Evolutionary conservation across 1,139 yeast genomes (phyloP).

Genomic region (Yamadazyma friedrichii): DNA sequence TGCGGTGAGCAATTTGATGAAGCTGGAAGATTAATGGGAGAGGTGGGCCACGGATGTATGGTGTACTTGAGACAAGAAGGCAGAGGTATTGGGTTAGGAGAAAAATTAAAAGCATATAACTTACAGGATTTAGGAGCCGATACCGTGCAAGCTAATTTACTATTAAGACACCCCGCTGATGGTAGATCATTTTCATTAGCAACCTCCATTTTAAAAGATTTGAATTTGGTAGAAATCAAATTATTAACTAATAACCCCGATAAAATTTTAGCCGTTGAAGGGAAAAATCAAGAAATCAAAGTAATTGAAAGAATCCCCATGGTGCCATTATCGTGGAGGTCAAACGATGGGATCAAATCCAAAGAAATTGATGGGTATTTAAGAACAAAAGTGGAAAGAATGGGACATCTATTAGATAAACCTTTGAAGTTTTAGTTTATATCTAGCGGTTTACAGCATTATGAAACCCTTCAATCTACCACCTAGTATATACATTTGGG

Average conservation of each 20-base stretch:
- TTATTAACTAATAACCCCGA: conserved; percentile 94
- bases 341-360: conserved; percentile 67
- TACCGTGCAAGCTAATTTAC: conserved; percentile 91
- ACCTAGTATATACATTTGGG: not conserved
- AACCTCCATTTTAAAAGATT: conserved; percentile 84
- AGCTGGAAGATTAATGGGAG: conserved; percentile 91
- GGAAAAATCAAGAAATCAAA: conserved; percentile 63
- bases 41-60: conserved; percentile 85
- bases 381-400: conserved; percentile 89
- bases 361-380: conserved; percentile 90
- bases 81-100: conserved; percentile 96
- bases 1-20: conserved; percentile 99
- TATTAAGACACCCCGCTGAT: conserved; percentile 95
- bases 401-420: conserved; percentile 74
- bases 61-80: conserved; percentile 98
- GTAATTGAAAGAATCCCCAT: conserved; percentile 90
- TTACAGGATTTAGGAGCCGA: conserved; percentile 98
- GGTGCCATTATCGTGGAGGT: conserved; percentile 91
- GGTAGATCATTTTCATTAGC: conserved; percentile 91
- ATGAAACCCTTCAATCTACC: too few relatives aligned
- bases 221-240: conserved; percentile 71
- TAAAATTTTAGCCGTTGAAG: conserved; percentile 92
- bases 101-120: conserved; percentile 94
- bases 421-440: conserved; percentile 12
- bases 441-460: too few relatives aligned